Evolutionary conservation across 352 stramenopile species (phyloP).

Genomic region (Elongisporangium undulatum): DNA sequence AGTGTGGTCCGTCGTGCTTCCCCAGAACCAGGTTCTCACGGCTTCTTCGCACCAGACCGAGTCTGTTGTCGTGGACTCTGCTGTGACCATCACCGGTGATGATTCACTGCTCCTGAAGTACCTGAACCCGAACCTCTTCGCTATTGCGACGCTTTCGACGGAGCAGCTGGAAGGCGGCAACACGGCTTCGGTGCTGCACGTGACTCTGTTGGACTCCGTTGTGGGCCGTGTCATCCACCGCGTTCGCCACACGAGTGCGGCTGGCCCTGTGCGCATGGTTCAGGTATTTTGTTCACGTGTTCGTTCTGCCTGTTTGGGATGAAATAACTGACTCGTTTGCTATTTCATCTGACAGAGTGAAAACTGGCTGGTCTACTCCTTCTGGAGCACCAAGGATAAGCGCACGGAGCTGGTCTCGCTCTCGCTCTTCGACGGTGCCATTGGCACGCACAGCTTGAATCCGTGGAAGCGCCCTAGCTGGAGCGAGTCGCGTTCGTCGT

Average conservation of each 20-base stretch:
- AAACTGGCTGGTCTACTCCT: constrained; percentile 97
- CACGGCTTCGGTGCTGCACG: constrained; percentile 56
- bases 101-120: constrained; percentile 98
- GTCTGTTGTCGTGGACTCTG: constrained; percentile 61
- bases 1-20: constrained; percentile 70
- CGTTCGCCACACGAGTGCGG: constrained; percentile 78
- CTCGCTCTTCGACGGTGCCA: constrained; percentile 95
- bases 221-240: constrained; percentile 93
- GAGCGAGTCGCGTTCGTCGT: constrained; percentile 88
- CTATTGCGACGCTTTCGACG: constrained; percentile 80
- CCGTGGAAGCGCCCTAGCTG: constrained; percentile 92
- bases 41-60: constrained; percentile 59
- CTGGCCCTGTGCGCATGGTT: constrained; percentile 58
- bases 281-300: constrained; percentile 26
- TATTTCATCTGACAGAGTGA: constrained; percentile 62
- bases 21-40: constrained; percentile 46
- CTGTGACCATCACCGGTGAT: constrained; percentile 89
- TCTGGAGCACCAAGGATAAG: constrained; percentile 91
- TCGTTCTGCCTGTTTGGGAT: background rate
- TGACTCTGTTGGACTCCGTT: constrained; percentile 94
- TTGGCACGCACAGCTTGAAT: constrained; percentile 94
- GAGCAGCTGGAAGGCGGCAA: constrained; percentile 37
- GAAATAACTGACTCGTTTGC: background rate
- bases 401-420: constrained; percentile 79
- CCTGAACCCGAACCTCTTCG: constrained; percentile 95